Percentiles rank a stretch among this genome's conserved stretches.
phyloP scores from a whole-genome alignment of 257 asterid species.

The Handroanthus guayacan region DNA sequence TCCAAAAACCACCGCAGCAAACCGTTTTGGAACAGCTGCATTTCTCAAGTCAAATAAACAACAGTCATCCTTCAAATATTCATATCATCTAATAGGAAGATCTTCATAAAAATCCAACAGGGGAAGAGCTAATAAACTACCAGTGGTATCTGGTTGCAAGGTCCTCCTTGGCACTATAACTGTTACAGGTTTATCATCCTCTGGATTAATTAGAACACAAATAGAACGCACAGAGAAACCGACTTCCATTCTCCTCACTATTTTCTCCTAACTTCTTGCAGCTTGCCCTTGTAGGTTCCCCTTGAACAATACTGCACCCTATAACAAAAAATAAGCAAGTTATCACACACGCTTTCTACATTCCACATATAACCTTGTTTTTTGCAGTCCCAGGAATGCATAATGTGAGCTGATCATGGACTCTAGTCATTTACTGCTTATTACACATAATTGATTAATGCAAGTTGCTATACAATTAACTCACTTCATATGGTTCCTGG shows the following conservation, averaged over 20 bases:
- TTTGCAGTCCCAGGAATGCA: neutral
- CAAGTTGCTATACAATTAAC: slow-evolving; percentile 37
- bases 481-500: slow-evolving; percentile 98
- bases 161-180: slow-evolving; percentile 92
- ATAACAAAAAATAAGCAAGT: slow-evolving; percentile 34
- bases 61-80: neutral
- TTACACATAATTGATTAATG: slow-evolving; percentile 18
- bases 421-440: neutral
- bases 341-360: neutral
- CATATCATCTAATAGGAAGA: neutral
- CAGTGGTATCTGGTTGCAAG: slow-evolving; percentile 84
- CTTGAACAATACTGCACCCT: slow-evolving; percentile 94
- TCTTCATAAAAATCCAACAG: slow-evolving; percentile 18
- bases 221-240: slow-evolving; percentile 40
- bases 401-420: neutral
- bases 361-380: neutral
- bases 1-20: slow-evolving; percentile 97
- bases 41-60: slow-evolving; percentile 36
- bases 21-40: slow-evolving; percentile 99
- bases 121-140: slow-evolving; percentile 46
- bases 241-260: slow-evolving; percentile 81
- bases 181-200: slow-evolving; percentile 95
- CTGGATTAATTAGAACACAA: slow-evolving; percentile 80
- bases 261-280: slow-evolving; percentile 80
- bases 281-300: slow-evolving; percentile 95